Conservation (phyloP, 2,329 filamentous ascomycete genomes). For the Phialophora tarda region DNA sequence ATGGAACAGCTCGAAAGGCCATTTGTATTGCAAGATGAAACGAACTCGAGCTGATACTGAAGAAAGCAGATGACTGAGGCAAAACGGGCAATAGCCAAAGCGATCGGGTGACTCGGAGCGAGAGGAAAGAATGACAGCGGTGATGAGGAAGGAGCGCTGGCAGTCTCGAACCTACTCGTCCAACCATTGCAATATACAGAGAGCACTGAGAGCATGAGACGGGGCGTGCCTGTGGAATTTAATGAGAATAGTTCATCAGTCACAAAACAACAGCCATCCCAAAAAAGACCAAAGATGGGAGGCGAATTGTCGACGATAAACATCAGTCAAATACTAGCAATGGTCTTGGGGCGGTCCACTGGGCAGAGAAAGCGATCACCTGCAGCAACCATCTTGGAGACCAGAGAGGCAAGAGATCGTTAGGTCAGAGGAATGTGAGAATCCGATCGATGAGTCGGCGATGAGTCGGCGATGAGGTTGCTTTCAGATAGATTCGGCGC, state of each 20-base stretch:
- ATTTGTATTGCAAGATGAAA: conserved; percentile 9
- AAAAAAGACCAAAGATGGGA: background rate
- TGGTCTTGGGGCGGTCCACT: background rate
- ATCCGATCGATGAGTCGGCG: background rate
- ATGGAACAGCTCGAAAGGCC: conserved; percentile 6
- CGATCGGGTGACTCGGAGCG: background rate
- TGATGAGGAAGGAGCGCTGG: background rate
- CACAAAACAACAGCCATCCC: background rate
- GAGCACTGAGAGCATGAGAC: background rate
- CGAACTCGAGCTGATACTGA: conserved; percentile 7
- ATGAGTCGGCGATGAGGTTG: background rate
- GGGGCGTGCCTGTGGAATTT: background rate
- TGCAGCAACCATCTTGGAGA: background rate
- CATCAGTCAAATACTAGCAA: background rate
- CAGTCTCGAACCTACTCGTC: background rate
- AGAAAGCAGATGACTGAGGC: background rate
- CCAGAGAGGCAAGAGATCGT: background rate
- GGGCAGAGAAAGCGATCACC: background rate
- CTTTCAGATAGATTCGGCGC: background rate
- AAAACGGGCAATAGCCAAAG: background rate
- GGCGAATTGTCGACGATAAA: background rate
- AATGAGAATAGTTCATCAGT: background rate
- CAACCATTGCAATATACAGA: background rate
- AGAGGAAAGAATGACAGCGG: background rate
- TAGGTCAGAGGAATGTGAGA: background rate